phyloP scores from a whole-genome alignment of 2,329 filamentous ascomycete genomes.

The Fusarium floridanum region DNA sequence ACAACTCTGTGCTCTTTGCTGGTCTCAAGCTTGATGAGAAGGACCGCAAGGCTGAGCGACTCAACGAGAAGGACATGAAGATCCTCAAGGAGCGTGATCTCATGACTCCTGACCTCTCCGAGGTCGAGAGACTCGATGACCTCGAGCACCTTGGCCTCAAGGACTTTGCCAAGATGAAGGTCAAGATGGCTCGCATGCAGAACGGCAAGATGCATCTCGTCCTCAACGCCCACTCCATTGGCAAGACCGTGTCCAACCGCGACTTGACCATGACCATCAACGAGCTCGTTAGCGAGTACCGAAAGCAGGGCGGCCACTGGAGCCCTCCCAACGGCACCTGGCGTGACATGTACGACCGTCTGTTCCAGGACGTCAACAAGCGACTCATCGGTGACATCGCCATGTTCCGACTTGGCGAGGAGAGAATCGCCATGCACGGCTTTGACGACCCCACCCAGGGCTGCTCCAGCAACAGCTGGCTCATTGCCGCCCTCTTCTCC shows the following conservation, averaged over 20 bases:
- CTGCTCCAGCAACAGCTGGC: slow-evolving; percentile 57
- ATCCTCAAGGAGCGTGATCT: slow-evolving; percentile 58
- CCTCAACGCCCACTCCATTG: slow-evolving; percentile 52
- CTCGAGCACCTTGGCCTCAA: slow-evolving; percentile 57
- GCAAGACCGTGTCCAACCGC: slow-evolving; percentile 54
- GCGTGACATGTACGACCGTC: slow-evolving; percentile 55
- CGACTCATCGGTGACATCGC: slow-evolving; percentile 51
- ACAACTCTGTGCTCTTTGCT: slow-evolving; percentile 57
- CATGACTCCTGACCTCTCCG: slow-evolving; percentile 58
- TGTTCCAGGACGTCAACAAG: slow-evolving; percentile 50
- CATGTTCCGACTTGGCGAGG: slow-evolving; percentile 45
- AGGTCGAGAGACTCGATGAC: slow-evolving; percentile 54
- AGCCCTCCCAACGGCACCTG: slow-evolving; percentile 56
- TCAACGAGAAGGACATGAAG: slow-evolving; percentile 55
- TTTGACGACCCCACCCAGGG: slow-evolving; percentile 61
- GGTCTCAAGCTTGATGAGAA: slow-evolving; percentile 57
- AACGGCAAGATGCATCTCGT: slow-evolving; percentile 60
- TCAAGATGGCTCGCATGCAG: slow-evolving; percentile 58
- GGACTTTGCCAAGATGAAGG: slow-evolving; percentile 51
- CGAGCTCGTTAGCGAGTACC: slow-evolving; percentile 56
- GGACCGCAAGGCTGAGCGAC: slow-evolving; percentile 53
- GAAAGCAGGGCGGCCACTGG: slow-evolving; percentile 50
- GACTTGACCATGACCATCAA: slow-evolving; percentile 57
- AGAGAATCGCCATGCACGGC: slow-evolving; percentile 31
- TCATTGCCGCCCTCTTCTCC: slow-evolving; percentile 59